phyloP scores from a whole-genome alignment of 129 eudicot species.

The Cynara cardunculus region DNA sequence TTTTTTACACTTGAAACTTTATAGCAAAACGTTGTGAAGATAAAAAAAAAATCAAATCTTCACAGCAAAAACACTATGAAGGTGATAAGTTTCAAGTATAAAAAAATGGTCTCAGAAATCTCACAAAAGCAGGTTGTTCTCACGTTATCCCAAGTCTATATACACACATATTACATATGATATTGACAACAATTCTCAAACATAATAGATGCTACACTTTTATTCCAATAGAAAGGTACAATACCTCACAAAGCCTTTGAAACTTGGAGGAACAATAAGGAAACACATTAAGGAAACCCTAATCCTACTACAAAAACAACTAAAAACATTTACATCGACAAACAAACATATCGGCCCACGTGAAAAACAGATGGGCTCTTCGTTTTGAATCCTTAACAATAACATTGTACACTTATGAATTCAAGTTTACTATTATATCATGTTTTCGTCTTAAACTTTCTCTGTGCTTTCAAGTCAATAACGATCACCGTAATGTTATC shows the following conservation, averaged over 20 bases:
- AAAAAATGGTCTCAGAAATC: too few relatives aligned
- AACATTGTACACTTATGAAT: slow-evolving; percentile 13
- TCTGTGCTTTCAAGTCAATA: slow-evolving; percentile 52
- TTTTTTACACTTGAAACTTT: too few relatives aligned
- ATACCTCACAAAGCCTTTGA: slow-evolving; percentile 36
- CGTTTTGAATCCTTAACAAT: background rate
- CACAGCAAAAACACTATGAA: too few relatives aligned
- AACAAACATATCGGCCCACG: background rate
- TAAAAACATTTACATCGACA: slow-evolving; percentile 11
- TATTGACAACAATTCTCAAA: background rate
- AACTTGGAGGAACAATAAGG: slow-evolving; percentile 31
- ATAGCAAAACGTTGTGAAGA: too few relatives aligned
- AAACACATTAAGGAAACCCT: slow-evolving; percentile 25
- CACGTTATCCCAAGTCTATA: too few relatives aligned
- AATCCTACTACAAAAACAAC: slow-evolving; percentile 31
- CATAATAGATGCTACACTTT: slow-evolving; percentile 22
- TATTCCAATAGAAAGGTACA: slow-evolving; percentile 17
- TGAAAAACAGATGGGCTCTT: slow-evolving; percentile 13
- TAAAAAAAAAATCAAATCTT: too few relatives aligned
- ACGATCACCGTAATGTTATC: slow-evolving; percentile 57
- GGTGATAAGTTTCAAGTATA: too few relatives aligned
- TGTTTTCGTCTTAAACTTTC: slow-evolving; percentile 51
- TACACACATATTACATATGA: background rate
- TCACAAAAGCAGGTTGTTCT: too few relatives aligned
- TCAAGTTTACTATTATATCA: background rate